These are phyloP conservation scores for Aureobasidium sp. DNA, from an alignment of 2,329 filamentous ascomycete genomes.

Conservation along the genomic window DNA sequence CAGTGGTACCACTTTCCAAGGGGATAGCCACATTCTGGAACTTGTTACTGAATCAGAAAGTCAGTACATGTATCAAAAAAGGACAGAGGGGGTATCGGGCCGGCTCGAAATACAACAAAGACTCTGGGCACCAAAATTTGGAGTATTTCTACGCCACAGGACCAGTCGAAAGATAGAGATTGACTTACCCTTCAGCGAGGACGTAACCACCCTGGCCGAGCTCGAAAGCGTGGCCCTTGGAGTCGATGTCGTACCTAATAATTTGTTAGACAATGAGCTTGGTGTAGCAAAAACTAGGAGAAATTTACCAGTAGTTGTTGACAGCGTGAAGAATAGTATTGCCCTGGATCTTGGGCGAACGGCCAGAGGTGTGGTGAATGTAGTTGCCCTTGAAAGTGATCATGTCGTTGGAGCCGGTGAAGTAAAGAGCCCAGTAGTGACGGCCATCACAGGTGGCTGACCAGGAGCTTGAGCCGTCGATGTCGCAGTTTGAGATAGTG, in stretches of 20 bases:
- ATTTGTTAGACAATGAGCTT: not conserved
- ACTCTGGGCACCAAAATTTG: no score
- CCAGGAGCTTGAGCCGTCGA: conserved; percentile 46
- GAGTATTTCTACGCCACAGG: no score
- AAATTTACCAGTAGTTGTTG: conserved; percentile 48
- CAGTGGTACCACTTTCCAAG: conserved; percentile 29
- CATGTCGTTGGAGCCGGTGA: conserved; percentile 47
- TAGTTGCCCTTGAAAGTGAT: conserved; percentile 54
- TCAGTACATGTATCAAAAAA: not conserved
- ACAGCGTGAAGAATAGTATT: conserved; percentile 52
- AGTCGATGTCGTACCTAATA: conserved; percentile 30
- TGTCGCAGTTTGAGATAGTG: conserved; percentile 52
- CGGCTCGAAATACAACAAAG: no score
- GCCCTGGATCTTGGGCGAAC: conserved; percentile 46
- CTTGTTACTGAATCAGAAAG: not conserved
- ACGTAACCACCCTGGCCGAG: conserved; percentile 25
- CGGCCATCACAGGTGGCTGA: conserved; percentile 50
- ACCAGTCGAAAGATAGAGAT: not conserved
- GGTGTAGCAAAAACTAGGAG: no score
- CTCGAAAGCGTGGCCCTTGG: conserved; percentile 51
- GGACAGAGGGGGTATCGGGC: no score
- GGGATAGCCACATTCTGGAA: conserved; percentile 26
- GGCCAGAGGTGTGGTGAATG: conserved; percentile 50
- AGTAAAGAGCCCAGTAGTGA: conserved; percentile 52
- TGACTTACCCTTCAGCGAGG: conserved; percentile 18